phyloP scores from a whole-genome alignment of 164 flowering plant species.

The Berberis thunbergii region DNA sequence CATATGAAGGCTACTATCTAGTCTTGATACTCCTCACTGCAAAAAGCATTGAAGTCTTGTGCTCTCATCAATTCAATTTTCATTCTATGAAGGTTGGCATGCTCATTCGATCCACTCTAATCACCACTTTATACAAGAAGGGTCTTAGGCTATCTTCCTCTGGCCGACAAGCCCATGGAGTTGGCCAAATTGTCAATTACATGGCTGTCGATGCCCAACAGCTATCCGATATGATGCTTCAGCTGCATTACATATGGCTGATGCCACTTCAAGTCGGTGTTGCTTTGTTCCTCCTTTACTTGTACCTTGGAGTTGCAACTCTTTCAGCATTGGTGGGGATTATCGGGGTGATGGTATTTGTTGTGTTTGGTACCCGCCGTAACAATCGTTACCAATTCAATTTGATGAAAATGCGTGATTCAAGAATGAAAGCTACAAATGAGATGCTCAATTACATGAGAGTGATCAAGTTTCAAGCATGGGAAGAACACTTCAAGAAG shows the following conservation, averaged over 20 bases:
- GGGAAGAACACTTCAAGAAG: conserved; percentile 85
- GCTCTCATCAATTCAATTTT: conserved; percentile 79
- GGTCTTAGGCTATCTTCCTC: conserved; percentile 77
- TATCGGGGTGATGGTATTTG: conserved; percentile 37
- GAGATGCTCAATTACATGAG: conserved; percentile 95
- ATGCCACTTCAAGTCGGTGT: conserved; percentile 69
- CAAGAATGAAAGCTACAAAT: conserved; percentile 79
- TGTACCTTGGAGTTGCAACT: conserved; percentile 44
- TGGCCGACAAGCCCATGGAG: conserved; percentile 83
- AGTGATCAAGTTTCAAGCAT: conserved; percentile 93
- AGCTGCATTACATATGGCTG: conserved; percentile 81
- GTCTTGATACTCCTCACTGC: conserved; percentile 56
- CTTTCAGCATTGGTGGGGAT: conserved; percentile 44
- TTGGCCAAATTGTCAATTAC: conserved; percentile 95
- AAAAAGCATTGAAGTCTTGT: conserved; percentile 59
- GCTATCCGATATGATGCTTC: conserved; percentile 92
- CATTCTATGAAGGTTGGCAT: conserved; percentile 76
- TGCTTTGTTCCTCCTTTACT: conserved; percentile 64
- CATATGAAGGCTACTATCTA: conserved; percentile 76
- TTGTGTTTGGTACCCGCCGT: conserved; percentile 38
- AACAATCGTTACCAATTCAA: conserved; percentile 52
- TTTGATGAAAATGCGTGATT: conserved; percentile 67
- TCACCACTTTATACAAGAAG: conserved; percentile 76
- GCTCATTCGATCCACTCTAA: conserved; percentile 68
- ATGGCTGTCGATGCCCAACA: conserved; percentile 99